Evolutionary conservation across 2,329 filamentous ascomycete genomes (phyloP), one percentile per base, ranked within the genome.

Genomic region (Paracoccidioides lutzii): DNA sequence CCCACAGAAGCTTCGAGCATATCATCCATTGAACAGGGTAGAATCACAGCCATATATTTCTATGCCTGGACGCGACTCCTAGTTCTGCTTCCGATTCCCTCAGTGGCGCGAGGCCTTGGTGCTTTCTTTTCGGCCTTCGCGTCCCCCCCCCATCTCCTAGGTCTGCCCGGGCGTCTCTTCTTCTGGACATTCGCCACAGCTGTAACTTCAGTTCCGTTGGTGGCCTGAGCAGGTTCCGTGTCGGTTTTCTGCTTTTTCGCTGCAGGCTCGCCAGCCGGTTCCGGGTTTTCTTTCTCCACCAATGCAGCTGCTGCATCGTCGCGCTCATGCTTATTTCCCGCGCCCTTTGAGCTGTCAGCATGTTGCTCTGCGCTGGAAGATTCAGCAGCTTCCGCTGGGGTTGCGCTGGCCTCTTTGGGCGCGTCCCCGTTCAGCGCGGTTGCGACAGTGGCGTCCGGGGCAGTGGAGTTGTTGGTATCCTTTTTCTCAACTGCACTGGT

Each of bases 191-290:
- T 66, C 10, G 59, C 46, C 37, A 56, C 33, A 32, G 50, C 52
- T n/a, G 55, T 45, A 7, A 43, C 49, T 33, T 59, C 43, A 22
- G 57, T 54, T 33, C 62, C 61, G 54, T 64, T 63, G 10, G 56
- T 53, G 9, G 54, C 50, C 49, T 57, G 49, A 28, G 49, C 15
- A 14, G 55, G 8, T 41, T 61, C 54, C 4, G 50, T 46, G 35
- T 62, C 62, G 10, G 61, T 65, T 59, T 69, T 73, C 52, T 66
- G 66, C 57, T 71, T 72, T 59, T 73, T 72, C n/a, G 57, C 42
- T 6, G 62, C 58, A 12, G 66, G 64, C 49, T 66, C 65, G 5
- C 58, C 22, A 15, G 55, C 49, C 7, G 45, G 9, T 43, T 33
- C 38, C 35, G 35, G 22, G 9, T 12, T 37, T 42, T 33, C 28